Evolutionary conservation across 2,329 filamentous ascomycete genomes (phyloP).

Genomic region (Neopestalotiopsis sp.): DNA sequence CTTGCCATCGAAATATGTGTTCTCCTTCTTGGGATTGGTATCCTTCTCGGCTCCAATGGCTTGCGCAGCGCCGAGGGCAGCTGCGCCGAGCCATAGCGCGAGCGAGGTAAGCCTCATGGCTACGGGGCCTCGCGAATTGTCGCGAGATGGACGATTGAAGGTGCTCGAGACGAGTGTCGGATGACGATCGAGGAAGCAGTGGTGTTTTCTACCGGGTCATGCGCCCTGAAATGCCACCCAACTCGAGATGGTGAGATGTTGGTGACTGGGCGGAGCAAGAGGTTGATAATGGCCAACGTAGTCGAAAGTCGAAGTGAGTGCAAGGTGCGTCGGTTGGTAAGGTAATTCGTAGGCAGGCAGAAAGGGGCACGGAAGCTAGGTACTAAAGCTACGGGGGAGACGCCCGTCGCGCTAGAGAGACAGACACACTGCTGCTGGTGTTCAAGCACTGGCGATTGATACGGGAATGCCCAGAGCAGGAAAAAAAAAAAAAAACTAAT

Average conservation of each 20-base stretch:
- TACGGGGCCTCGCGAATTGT: constrained; percentile 24
- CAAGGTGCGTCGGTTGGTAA: neutral
- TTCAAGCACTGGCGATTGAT: constrained; percentile 8
- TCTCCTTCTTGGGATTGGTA: constrained; percentile 43
- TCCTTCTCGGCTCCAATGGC: constrained; percentile 42
- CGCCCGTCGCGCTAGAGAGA: neutral
- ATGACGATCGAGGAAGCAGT: neutral
- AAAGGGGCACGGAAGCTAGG: constrained; percentile 11
- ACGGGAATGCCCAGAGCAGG: neutral
- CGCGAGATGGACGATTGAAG: constrained; percentile 27
- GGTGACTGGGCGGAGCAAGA: constrained; percentile 1
- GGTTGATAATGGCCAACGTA: neutral
- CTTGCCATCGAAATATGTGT: constrained; percentile 70
- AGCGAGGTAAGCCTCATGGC: constrained; percentile 52
- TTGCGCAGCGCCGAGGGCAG: constrained; percentile 45
- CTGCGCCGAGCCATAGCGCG: constrained; percentile 53
- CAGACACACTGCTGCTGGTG: constrained; percentile 5
- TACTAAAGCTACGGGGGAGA: neutral
- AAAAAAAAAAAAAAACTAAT: constrained; percentile 19
- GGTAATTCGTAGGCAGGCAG: neutral
- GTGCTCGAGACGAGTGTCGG: constrained; percentile 22
- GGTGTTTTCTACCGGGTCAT: neutral
- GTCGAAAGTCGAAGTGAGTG: constrained; percentile 8
- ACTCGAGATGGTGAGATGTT: neutral
- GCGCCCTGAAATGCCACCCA: neutral